Evolutionary conservation across 2,329 filamentous ascomycete species (phyloP).

Genomic region (Botrytis aclada): DNA sequence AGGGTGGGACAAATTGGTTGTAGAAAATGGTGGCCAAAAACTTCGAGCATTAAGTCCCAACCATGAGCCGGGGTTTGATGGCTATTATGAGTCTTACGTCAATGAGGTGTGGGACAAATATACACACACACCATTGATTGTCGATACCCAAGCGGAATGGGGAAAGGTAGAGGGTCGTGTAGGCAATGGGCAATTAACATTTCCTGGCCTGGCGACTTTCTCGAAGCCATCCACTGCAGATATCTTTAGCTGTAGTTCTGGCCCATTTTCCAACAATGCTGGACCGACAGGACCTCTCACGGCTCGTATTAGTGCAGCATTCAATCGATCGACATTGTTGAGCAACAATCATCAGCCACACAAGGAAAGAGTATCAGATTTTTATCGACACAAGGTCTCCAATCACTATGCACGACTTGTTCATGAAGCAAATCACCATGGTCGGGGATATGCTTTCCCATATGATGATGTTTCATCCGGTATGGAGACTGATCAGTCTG

Average conservation of each 20-base stretch:
- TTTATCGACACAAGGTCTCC: constrained; percentile 53
- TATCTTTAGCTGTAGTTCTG: constrained; percentile 64
- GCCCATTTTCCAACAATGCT: constrained; percentile 50
- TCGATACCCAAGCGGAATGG: constrained; percentile 61
- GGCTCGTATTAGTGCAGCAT: constrained; percentile 30
- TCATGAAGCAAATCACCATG: constrained; percentile 57
- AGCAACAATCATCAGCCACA: constrained; percentile 48
- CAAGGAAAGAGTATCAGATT: constrained; percentile 47
- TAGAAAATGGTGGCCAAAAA: constrained; percentile 35
- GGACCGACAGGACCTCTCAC: constrained; percentile 25
- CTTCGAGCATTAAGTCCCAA: constrained; percentile 47
- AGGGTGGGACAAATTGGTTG: constrained; percentile 57
- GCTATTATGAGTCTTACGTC: constrained; percentile 47
- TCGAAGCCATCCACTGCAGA: constrained; percentile 55
- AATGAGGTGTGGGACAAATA: constrained; percentile 45
- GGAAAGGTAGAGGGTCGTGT: constrained; percentile 54
- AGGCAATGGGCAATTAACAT: constrained; percentile 33
- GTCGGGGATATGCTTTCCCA: constrained; percentile 61
- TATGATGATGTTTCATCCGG: constrained; percentile 65
- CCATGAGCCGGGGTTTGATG: constrained; percentile 39
- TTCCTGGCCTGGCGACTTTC: constrained; percentile 50
- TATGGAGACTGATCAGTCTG: constrained; percentile 57
- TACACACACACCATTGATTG: constrained; percentile 44
- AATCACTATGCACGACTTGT: constrained; percentile 64
- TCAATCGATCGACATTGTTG: constrained; percentile 33